Conservation (phyloP, 805 yeast genomes). For the Pichia californica region DNA sequence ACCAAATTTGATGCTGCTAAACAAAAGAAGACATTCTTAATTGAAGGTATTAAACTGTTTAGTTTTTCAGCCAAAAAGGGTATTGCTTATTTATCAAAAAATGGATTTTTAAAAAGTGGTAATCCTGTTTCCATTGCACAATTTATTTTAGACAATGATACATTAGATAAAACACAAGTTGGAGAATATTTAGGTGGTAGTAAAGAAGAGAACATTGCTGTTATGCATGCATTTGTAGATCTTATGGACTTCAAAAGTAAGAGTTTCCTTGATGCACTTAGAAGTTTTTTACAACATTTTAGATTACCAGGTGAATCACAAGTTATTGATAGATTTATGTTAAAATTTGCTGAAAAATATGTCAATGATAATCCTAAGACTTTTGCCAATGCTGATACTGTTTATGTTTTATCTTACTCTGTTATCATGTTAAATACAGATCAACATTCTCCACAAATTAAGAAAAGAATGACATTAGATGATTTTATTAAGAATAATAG, state of each 20-base stretch:
- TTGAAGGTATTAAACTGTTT: slow-evolving; percentile 73
- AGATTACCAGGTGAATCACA: slow-evolving; percentile 98
- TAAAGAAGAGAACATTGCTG: slow-evolving; percentile 63
- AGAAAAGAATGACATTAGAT: slow-evolving; percentile 79
- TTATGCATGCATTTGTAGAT: slow-evolving; percentile 93
- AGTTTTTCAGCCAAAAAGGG: slow-evolving; percentile 85
- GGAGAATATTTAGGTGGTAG: slow-evolving; percentile 95
- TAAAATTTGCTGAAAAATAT: slow-evolving; percentile 92
- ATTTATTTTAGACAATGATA: slow-evolving; percentile 61
- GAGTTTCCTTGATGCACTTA: slow-evolving; percentile 78
- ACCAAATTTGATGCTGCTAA: slow-evolving; percentile 80
- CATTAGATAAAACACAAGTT: slow-evolving; percentile 72
- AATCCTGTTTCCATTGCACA: slow-evolving; percentile 66
- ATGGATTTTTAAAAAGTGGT: slow-evolving; percentile 56
- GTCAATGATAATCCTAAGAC: slow-evolving; percentile 82
- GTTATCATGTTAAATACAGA: slow-evolving; percentile 92
- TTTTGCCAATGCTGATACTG: slow-evolving; percentile 89
- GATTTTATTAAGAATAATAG: slow-evolving; percentile 82
- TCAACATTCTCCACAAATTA: slow-evolving; percentile 82
- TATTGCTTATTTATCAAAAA: slow-evolving; percentile 49
- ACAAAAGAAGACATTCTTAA: slow-evolving; percentile 71
- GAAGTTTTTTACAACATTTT: slow-evolving; percentile 78
- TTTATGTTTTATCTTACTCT: slow-evolving; percentile 87
- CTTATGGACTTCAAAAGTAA: slow-evolving; percentile 65
- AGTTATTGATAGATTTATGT: slow-evolving; percentile 93